A percentile compares a stretch with the other conserved stretches of the same genome.
Evolutionary conservation across 1,139 yeast genomes (phyloP).

Genomic region (Scheffersomyces lignicola): DNA sequence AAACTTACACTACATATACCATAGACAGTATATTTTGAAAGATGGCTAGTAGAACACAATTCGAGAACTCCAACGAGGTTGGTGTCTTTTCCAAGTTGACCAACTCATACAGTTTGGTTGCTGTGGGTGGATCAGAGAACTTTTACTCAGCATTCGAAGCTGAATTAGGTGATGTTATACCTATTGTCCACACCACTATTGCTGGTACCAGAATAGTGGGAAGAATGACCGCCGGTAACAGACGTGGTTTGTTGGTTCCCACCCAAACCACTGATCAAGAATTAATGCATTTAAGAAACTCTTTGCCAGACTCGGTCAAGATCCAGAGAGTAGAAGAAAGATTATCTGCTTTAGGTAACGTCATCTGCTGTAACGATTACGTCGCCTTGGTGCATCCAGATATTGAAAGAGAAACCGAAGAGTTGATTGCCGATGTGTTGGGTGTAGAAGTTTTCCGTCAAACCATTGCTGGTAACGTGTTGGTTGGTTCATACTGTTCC

Average conservation of each 20-base stretch:
- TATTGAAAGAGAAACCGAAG: slow-evolving; percentile 98
- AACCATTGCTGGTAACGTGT: slow-evolving; percentile 96
- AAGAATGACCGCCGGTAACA: slow-evolving; percentile 97
- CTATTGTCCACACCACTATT: slow-evolving; percentile 94
- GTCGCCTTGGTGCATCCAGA: slow-evolving; percentile 99
- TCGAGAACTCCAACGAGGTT: slow-evolving; percentile 97
- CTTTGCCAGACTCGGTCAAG: slow-evolving; percentile 93
- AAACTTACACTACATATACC: slow-evolving; percentile 1
- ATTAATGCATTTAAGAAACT: slow-evolving; percentile 94
- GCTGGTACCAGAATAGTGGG: slow-evolving; percentile 99
- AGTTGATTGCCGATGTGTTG: slow-evolving; percentile 95
- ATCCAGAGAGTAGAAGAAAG: slow-evolving; percentile 98
- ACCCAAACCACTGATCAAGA: slow-evolving; percentile 99
- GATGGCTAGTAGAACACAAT: slow-evolving; percentile 62
- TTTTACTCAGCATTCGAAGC: slow-evolving; percentile 98
- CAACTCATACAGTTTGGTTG: slow-evolving; percentile 93
- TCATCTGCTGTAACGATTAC: slow-evolving; percentile 97
- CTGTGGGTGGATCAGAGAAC: slow-evolving; percentile 98
- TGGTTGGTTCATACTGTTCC: slow-evolving; percentile 95
- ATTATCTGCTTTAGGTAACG: slow-evolving; percentile 94
- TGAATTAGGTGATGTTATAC: slow-evolving; percentile 93
- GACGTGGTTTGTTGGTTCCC: slow-evolving; percentile 96
- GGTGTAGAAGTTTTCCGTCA: slow-evolving; percentile 99
- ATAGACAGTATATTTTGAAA: too few relatives aligned
- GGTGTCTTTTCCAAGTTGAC: slow-evolving; percentile 97